phyloP scores from a whole-genome alignment of 202 grass and related monocot species.

The Carex arenaria region DNA sequence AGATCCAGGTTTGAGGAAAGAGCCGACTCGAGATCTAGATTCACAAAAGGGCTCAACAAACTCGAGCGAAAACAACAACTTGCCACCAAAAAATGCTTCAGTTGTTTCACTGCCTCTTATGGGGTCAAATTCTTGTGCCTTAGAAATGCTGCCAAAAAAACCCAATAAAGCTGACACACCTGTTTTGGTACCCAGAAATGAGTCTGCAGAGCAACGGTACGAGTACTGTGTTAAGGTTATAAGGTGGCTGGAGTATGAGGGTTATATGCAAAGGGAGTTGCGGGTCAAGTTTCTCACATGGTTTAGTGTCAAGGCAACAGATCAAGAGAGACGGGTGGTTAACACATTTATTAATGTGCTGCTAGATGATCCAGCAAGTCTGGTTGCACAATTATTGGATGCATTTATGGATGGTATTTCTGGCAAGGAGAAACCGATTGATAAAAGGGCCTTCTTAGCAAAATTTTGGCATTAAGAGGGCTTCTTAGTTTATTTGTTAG shows the following conservation, averaged over 20 bases:
- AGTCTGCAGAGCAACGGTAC: conserved; percentile 53
- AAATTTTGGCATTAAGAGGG: conserved; percentile 48
- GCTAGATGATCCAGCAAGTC: conserved; percentile 53
- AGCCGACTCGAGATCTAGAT: conserved; percentile 59
- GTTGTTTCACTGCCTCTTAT: conserved; percentile 47
- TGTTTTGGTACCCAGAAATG: conserved; percentile 50
- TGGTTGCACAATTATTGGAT: conserved; percentile 64
- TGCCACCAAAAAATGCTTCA: conserved; percentile 43
- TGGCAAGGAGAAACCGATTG: conserved; percentile 54
- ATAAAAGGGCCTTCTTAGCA: conserved; percentile 38
- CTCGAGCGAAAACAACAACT: conserved; percentile 68
- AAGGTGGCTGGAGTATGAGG: conserved; percentile 72
- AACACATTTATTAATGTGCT: conserved; percentile 70
- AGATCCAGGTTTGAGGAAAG: conserved; percentile 47
- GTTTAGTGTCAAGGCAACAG: conserved; percentile 88
- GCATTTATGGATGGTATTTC: conserved; percentile 67
- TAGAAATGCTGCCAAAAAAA: conserved; percentile 47
- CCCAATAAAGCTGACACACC: conserved; percentile 49
- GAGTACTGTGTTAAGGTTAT: conserved; percentile 91
- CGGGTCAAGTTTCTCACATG: conserved; percentile 86
- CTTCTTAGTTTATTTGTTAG: background rate
- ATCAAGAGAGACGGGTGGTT: conserved; percentile 68
- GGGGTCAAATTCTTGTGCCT: conserved; percentile 46
- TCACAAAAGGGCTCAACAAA: conserved; percentile 88
- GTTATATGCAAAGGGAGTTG: conserved; percentile 71